Evolutionary conservation across 2,329 filamentous ascomycete genomes (phyloP), one percentile per base, ranked within the genome.

Genomic region (Niveomyces coronatus): DNA sequence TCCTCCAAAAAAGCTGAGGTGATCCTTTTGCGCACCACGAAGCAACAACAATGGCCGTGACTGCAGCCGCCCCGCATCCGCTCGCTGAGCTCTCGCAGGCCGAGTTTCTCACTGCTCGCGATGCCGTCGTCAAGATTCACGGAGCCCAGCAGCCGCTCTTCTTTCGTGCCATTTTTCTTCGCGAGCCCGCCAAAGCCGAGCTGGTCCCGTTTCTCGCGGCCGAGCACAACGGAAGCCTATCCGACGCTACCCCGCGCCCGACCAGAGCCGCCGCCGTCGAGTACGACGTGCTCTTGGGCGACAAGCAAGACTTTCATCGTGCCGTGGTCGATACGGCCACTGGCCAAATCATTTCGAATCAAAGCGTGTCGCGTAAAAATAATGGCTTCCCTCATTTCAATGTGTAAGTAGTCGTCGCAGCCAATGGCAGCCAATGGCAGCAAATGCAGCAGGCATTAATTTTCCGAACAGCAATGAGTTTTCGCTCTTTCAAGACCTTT

Each of bases 131-230:
- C 26, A 57, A 60, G 24, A 41, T 46, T 8, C 46, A 57, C 14
- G 45, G 42, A 13, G 2, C 48, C 13, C 43, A 45, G 4, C 42
- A 42, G 3, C 36, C 48, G 10, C 43, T 63, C 17, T 58, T 52
- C 44, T 64, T 63, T 63, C 81, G 83, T 50, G 66, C 70, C 35
- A 72, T 85, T 26, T 79, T 71, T 33, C 61, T 81, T 6, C 62
- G 78, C 29, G 77, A 83, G 46, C 77, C 78, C 2, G 61, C 65
- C 19, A 82, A 80, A 56, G 60, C 60, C 26, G 64, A 74, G 26
- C 64, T 79, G 7, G 52, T 77, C 6, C 66, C 66, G 2, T 82
- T 78, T 48, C 62, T 82, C 16, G 71, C 76, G 34, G 74, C 73
- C 4, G 78, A 82, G 51, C 70, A 79, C 45, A 62, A 60, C n/a